Evolutionary conservation across 768 basidiomycete species (phyloP), one percentile per base, ranked within the genome.

Genomic region (Galerina sulciceps): DNA sequence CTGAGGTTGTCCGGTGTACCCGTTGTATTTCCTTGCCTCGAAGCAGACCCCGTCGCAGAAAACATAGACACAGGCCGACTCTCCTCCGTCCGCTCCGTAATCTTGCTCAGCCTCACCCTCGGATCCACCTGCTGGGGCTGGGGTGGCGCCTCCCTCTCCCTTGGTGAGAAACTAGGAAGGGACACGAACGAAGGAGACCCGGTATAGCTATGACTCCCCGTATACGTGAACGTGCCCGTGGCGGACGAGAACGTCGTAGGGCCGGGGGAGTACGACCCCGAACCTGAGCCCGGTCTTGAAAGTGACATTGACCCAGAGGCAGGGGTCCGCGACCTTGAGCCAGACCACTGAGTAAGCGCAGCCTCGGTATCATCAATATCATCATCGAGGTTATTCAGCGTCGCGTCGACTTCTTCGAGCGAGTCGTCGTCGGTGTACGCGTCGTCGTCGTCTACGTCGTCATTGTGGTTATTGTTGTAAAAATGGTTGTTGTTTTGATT

Each of bases 41-140:
- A 52, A 57, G 68, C 58, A 57, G 66, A 66, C 40, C 65, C 60
- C 20, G 60, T 52, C 3, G 74, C 74, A 62, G 76, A 78, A 0
- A 77, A 69, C 10, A 76, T 76, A 0, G 85, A 81, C 6, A 73
- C 71, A 0, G 90, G 90, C 26, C 90, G 85, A 0, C 89, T 75
- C 34, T 89, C 85, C 72, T 94, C 92, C 1, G 89, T 91, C 45
- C 80, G 82, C 69, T 94, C 92, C 3, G 90, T 84, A 58, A 94
- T 94, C 2, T 83, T 88, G 67, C 91, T 93, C 17, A 93, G 78
- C 10, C 85, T 82, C 44, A 71, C 68, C n/a, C 74, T 66, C 3
- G 78, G 75, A 55, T 77, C 75, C 8, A 65, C 59, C 17, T 67
- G 61, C 2, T 76, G 75, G 13, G n/a, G n/a, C n/a, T 75, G 65